Conservation (phyloP, 1,139 yeast species). For the Debaryomycetaceae sp. region DNA sequence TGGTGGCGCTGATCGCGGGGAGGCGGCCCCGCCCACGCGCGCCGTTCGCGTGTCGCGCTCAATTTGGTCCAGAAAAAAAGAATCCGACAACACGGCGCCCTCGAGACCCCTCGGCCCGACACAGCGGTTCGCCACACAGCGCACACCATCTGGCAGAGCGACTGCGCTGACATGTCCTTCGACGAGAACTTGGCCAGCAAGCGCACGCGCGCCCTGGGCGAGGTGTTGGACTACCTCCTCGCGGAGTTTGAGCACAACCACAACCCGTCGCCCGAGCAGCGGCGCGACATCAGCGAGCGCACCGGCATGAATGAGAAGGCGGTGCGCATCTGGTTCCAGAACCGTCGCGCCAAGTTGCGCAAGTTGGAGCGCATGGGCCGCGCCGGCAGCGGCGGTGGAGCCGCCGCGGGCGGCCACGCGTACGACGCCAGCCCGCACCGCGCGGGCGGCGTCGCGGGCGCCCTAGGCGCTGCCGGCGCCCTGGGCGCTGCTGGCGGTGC, state of each 20-base stretch:
- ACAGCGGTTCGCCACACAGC: too few species aligned
- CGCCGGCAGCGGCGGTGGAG: slow-evolving; percentile 9
- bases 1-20: too few species aligned
- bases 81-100: too few species aligned
- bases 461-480: slow-evolving; percentile 2
- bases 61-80: not conserved
- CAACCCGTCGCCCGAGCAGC: slow-evolving; percentile 61
- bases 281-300: slow-evolving; percentile 67
- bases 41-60: not conserved
- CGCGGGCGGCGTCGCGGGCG: slow-evolving; percentile 3
- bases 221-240: slow-evolving; percentile 65
- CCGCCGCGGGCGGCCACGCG: slow-evolving; percentile 2
- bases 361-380: slow-evolving; percentile 48
- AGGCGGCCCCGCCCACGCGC: too few species aligned
- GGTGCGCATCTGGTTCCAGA: slow-evolving; percentile 94
- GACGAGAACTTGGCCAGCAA: slow-evolving; percentile 21
- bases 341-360: slow-evolving; percentile 77
- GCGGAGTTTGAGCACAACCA: slow-evolving; percentile 70
- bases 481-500: not conserved
- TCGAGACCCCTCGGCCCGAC: too few species aligned
- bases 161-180: slow-evolving; percentile 13
- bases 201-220: slow-evolving; percentile 74
- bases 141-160: too few species aligned
- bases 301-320: slow-evolving; percentile 91
- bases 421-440: not conserved